Conservation (phyloP, 2,329 filamentous ascomycete species). For the Metarhizium sp. region DNA sequence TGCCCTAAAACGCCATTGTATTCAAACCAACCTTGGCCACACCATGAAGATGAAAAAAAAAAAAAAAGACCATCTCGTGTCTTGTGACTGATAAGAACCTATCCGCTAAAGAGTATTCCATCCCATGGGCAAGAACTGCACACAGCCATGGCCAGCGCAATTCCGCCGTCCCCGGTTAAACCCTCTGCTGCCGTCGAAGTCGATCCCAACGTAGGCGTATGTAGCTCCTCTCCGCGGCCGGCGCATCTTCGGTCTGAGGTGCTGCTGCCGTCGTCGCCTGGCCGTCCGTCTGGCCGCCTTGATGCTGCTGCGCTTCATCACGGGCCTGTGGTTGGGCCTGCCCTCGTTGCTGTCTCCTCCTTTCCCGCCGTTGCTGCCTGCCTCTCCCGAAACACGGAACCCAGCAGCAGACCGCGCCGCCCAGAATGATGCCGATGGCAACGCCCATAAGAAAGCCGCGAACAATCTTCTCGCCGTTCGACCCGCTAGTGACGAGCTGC, state of each 20-base stretch:
- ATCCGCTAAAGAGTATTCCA: too few relatives aligned
- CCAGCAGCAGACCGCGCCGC: conserved; percentile 24
- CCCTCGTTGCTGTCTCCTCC: neutral
- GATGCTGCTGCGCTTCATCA: neutral
- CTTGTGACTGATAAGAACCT: too few relatives aligned
- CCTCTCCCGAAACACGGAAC: conserved; percentile 19
- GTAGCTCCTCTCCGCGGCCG: neutral
- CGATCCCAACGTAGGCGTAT: neutral
- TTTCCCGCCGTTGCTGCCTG: conserved; percentile 4
- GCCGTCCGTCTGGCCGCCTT: neutral
- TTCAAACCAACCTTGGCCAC: neutral
- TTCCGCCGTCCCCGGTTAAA: too few relatives aligned
- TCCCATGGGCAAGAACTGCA: too few relatives aligned
- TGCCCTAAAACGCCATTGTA: neutral
- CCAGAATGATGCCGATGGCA: conserved; percentile 21
- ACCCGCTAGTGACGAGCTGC: conserved; percentile 18
- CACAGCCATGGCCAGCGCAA: too few relatives aligned
- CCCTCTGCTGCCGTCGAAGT: neutral
- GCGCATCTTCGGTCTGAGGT: neutral
- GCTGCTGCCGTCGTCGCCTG: neutral
- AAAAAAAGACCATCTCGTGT: too few relatives aligned
- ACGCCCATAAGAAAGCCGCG: conserved; percentile 25
- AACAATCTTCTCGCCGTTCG: conserved; percentile 21
- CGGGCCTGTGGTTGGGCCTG: neutral
- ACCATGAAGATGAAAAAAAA: too few relatives aligned